Evolutionary conservation across 2,329 filamentous ascomycete genomes (phyloP).

Genomic region (Pseudogymnoascus sp.): DNA sequence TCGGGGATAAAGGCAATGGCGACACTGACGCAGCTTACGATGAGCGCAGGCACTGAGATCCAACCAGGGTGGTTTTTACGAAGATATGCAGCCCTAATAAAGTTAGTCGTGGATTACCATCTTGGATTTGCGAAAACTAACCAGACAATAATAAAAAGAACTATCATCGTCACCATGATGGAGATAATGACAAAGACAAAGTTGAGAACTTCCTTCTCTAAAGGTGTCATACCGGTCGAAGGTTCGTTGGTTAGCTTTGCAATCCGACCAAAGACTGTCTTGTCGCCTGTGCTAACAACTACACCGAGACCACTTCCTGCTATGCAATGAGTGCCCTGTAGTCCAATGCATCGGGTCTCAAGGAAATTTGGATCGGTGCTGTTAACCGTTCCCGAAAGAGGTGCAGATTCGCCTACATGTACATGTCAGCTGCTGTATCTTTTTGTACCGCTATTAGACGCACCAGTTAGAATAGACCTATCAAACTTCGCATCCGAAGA

Average conservation of each 20-base stretch:
- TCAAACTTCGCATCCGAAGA: slow-evolving; percentile 66
- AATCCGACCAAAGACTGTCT: slow-evolving; percentile 67
- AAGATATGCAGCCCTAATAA: slow-evolving; percentile 50
- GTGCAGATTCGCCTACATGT: slow-evolving; percentile 50
- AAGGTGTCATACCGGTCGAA: slow-evolving; percentile 55
- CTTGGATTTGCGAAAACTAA: slow-evolving; percentile 32
- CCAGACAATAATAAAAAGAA: slow-evolving; percentile 59
- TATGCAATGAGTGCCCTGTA: slow-evolving; percentile 73
- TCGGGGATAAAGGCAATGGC: slow-evolving; percentile 71
- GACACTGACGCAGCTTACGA: slow-evolving; percentile 63
- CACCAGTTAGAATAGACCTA: slow-evolving; percentile 61
- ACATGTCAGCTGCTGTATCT: slow-evolving; percentile 6
- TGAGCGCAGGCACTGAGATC: slow-evolving; percentile 63
- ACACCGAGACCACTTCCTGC: slow-evolving; percentile 58
- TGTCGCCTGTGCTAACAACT: slow-evolving; percentile 63
- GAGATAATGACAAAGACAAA: slow-evolving; percentile 63
- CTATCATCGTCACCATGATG: slow-evolving; percentile 58
- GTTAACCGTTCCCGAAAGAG: slow-evolving; percentile 54
- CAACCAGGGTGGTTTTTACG: slow-evolving; percentile 55
- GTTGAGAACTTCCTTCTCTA: slow-evolving; percentile 64
- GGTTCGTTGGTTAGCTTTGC: slow-evolving; percentile 63
- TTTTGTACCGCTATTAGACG: slow-evolving; percentile 13
- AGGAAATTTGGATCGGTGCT: slow-evolving; percentile 65
- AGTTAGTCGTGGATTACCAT: neutral
- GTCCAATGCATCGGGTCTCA: slow-evolving; percentile 65